These are phyloP conservation scores for Dichotomopilus funicola DNA, from an alignment of 2,329 filamentous ascomycete species.

Conservation along the genomic window DNA sequence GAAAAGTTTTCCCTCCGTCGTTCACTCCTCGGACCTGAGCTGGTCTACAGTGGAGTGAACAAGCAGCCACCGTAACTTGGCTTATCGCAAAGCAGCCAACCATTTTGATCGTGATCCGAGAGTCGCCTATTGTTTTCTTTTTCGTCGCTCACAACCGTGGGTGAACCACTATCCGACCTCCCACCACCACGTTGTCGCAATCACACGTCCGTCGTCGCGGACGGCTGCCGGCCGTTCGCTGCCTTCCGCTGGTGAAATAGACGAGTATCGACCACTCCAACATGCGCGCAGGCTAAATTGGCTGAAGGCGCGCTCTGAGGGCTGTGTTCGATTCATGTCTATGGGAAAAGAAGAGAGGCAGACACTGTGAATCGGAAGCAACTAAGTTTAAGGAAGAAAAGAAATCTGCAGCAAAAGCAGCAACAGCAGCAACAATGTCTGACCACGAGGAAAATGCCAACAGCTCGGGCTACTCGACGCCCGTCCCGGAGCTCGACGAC, in stretches of 20 bases:
- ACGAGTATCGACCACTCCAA: constrained; percentile 17
- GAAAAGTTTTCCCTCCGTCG: constrained; percentile 67
- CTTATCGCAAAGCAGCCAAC: constrained; percentile 14
- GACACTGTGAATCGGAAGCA: background rate
- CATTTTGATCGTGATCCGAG: constrained; percentile 10
- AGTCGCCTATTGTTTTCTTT: background rate
- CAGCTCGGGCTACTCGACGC: constrained; percentile 63
- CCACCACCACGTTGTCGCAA: constrained; percentile 13
- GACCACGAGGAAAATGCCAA: constrained; percentile 55
- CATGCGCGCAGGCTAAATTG: constrained; percentile 24
- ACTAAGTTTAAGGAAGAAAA: too few species aligned
- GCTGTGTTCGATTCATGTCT: constrained; percentile 17
- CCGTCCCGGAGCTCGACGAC: constrained; percentile 78
- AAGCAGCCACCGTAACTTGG: constrained; percentile 94
- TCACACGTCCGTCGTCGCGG: constrained; percentile 23
- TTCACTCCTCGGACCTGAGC: constrained; percentile 86
- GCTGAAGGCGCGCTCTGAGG: constrained; percentile 17
- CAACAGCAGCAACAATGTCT: constrained; percentile 49
- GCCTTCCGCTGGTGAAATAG: constrained; percentile 28
- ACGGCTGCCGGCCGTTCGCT: constrained; percentile 30
- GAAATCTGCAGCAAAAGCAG: background rate
- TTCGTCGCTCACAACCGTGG: constrained; percentile 6
- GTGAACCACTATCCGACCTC: background rate
- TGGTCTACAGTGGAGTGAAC: constrained; percentile 94
- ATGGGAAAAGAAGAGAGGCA: background rate